Evolutionary conservation across 2,329 filamentous ascomycete species (phyloP), one percentile per base, ranked within the genome.

Genomic region (Cladosporium sp.): DNA sequence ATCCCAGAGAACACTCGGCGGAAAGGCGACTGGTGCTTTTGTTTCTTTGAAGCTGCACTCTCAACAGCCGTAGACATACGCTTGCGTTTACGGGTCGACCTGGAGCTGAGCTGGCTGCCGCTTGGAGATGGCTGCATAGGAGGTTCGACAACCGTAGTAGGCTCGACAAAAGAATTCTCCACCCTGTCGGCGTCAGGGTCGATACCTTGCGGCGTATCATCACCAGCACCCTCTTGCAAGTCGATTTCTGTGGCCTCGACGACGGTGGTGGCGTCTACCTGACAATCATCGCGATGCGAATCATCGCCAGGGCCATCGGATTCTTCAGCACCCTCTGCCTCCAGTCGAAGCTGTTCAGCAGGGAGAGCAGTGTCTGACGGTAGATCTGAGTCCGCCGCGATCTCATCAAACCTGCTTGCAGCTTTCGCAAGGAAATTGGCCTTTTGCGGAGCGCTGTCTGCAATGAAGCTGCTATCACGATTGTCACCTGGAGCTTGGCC

Each of bases 161-260:
- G 35, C 43, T 47, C 43, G 11, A 58, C 53, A 52, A 72, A 70
- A 25, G 69, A 71, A 32, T 71, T 66, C 20, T 59, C 62, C 3
- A 72, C 57, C 30, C 62, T 59, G 40, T 62, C 69, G 16, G 61
- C 59, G 39, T 62, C 63, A 19, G 54, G 46, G 19, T 60, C 50
- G 8, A 27, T 41, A n/a, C 41, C 15, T 11, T 30, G 16, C 19
- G 18, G 11, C n/a, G 39, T 19, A 11, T 22, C 30, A 6, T 38
- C 19, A 13, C n/a, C 35, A 5, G 20, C 15, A 16, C 27, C 27
- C 7, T 35, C 20, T 11, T 46, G 41, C 7, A 32, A 15, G 13
- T 30, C 19, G 13, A 42, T 11, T 15, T 42, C 43, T 13, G 29
- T 46, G 9, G 40, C 18, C 19, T 40, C 29, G 13, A 47, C 13